phyloP scores from a whole-genome alignment of 2,329 filamentous ascomycete species.

The Paracoccidioides brasiliensis region DNA sequence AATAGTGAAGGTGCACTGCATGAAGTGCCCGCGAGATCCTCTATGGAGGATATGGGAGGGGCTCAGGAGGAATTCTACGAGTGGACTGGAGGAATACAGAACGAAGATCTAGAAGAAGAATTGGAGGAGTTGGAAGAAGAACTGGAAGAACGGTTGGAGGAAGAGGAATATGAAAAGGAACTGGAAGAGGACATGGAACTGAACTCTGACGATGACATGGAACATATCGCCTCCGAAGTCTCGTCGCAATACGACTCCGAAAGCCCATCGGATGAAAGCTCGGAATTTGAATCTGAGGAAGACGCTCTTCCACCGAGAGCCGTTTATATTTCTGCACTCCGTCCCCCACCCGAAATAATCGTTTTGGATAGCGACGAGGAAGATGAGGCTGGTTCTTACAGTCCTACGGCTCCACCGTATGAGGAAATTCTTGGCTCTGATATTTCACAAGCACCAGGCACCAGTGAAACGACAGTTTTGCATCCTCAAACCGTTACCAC shows the following conservation, averaged over 20 bases:
- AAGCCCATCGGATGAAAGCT: not conserved
- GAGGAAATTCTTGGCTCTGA: not conserved
- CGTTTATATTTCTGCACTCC: constrained; percentile 7
- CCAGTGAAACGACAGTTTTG: not conserved
- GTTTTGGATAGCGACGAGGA: constrained; percentile 32
- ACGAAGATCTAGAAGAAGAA: not conserved
- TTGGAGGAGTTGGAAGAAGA: constrained; percentile 5
- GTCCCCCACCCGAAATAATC: constrained; percentile 24
- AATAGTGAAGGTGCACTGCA: not conserved
- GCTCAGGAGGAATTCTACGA: constrained; percentile 6
- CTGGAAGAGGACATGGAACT: constrained; percentile 2
- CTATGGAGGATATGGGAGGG: not conserved
- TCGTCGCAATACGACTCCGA: constrained; percentile 3
- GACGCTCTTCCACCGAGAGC: not conserved
- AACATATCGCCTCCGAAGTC: not conserved
- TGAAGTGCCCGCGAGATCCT: not conserved
- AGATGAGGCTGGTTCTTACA: not conserved
- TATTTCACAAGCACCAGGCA: not conserved
- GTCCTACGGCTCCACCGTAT: not conserved
- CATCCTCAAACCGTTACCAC: not conserved
- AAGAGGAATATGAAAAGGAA: constrained; percentile 2
- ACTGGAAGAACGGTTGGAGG: constrained; percentile 4
- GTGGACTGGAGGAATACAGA: not conserved
- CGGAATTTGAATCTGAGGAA: not conserved
- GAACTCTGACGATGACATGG: constrained; percentile 1